Evolutionary conservation across 495 filamentous ascomycete species (phyloP), one percentile per base, ranked within the genome.

Genomic region (Annulohypoxylon bovei): DNA sequence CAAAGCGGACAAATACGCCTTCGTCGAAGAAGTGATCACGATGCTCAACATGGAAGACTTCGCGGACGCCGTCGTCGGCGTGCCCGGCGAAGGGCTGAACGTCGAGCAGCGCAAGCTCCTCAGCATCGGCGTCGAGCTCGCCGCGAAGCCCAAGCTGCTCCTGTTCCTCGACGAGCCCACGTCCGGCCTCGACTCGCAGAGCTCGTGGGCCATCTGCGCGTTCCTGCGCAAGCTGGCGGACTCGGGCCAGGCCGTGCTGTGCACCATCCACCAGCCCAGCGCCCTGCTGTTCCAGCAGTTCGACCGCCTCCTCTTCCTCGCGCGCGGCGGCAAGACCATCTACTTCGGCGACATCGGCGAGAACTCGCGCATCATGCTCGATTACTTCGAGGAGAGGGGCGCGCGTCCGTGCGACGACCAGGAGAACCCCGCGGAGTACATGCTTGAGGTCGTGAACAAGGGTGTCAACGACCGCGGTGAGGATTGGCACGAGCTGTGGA

Each of bases 51-150:
- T 94, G 92, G 81, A 88, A 68, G 84, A 88, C 37, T 92, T 89
- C 68, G 88, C 91, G 6, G 89, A 93, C 62, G 91, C 92, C 12
- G 81, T 93, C 27, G 88, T 94, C 30, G 91, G 92, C 68, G 85
- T 91, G 22, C 87, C 89, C 0, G 90, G 90, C 16, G 89, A 92
- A 77, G 92, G 91, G 56, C 80, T 95, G 40, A 93, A 93, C 66
- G 90, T 97, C 40, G 94, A 97, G 73, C 93, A 95, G 76, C 83
- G 92, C 0, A 97, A 95, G 76, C 84, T 91, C 5, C 77, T 95
- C 22, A 95, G 92, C 6, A 94, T 97, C 71, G 93, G 92, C 70
- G 92, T 95, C 53, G 93, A 97, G 74, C 83, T 97, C 14, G 93
- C 91, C 40, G 93, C 93, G 7, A 95, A 93, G 78, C 93, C 93